Percentiles rank a stretch among this genome's conserved stretches.
Evolutionary conservation across 1,284 basidiomycete species (phyloP).

Genomic region (Hypsizygus ulmarius): DNA sequence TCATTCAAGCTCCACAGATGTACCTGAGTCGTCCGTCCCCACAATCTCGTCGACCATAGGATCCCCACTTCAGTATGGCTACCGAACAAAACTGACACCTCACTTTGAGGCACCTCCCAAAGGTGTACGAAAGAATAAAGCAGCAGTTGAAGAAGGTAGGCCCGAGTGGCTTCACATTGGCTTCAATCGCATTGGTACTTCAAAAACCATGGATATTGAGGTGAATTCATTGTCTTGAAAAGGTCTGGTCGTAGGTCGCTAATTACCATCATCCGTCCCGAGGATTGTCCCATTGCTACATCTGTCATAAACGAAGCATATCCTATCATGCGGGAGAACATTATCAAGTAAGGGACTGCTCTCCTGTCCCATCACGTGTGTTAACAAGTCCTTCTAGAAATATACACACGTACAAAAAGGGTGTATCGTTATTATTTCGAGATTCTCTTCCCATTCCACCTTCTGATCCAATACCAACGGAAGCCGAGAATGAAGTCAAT

Average conservation of each 20-base stretch:
- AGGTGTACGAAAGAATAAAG: conserved; percentile 37
- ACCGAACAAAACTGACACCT: conserved; percentile 96
- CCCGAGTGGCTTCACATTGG: conserved; percentile 81
- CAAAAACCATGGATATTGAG: conserved; percentile 90
- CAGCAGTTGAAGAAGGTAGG: conserved; percentile 28
- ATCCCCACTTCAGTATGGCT: conserved; percentile 87
- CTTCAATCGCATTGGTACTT: conserved; percentile 81
- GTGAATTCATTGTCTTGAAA: conserved; percentile 40
- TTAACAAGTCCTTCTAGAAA: conserved; percentile 48
- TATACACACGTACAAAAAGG: conserved; percentile 80
- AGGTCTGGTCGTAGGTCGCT: neutral
- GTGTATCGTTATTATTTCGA: conserved; percentile 88
- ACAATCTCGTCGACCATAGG: conserved; percentile 73
- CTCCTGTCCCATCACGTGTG: conserved; percentile 6
- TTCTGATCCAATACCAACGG: conserved; percentile 21
- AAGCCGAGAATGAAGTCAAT: conserved; percentile 26
- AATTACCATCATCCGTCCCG: conserved; percentile 4
- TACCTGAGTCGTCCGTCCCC: conserved; percentile 62
- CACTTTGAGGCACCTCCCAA: conserved; percentile 88
- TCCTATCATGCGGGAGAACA: conserved; percentile 58
- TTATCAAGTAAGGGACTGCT: conserved; percentile 57
- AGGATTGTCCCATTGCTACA: conserved; percentile 95
- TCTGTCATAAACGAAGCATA: conserved; percentile 76
- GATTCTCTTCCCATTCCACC: conserved; percentile 66
- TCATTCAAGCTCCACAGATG: conserved; percentile 36